Percentiles rank a stretch among this genome's conserved stretches.
phyloP scores from a whole-genome alignment of 495 filamentous ascomycete genomes.

The Articulospora tetracladia region DNA sequence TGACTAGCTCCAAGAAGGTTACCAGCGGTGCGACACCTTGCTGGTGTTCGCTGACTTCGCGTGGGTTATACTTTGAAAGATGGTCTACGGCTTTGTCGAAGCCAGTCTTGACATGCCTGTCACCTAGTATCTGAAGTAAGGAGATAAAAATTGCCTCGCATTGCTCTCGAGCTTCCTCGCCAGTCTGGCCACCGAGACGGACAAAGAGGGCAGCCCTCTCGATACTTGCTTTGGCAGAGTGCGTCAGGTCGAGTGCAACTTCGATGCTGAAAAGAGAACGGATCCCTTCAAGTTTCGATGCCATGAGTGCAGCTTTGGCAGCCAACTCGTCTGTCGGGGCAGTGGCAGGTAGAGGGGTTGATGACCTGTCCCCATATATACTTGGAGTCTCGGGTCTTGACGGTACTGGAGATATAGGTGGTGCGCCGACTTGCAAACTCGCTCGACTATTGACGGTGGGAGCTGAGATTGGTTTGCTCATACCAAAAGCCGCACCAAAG shows the following conservation, averaged over 20 bases:
- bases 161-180: conserved; percentile 81
- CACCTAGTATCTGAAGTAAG: conserved; percentile 77
- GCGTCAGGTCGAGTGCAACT: conserved; percentile 83
- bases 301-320: conserved; percentile 96
- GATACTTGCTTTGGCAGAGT: conserved; percentile 83
- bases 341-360: conserved; percentile 30
- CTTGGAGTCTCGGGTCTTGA: conserved; percentile 43
- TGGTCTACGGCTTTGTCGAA: conserved; percentile 92
- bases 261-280: conserved; percentile 94
- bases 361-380: conserved; percentile 14
- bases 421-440: conserved; percentile 23
- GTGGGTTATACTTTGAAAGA: conserved; percentile 85
- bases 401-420: conserved; percentile 29
- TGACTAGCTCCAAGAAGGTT: conserved; percentile 95
- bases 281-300: conserved; percentile 87
- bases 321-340: conserved; percentile 87
- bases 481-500: conserved; percentile 20
- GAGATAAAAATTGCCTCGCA: conserved; percentile 86
- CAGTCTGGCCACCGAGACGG: conserved; percentile 69
- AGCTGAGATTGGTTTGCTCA: conserved; percentile 3
- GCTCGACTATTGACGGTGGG: conserved; percentile 32
- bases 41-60: conserved; percentile 70
- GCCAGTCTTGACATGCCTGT: conserved; percentile 82
- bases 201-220: conserved; percentile 84
- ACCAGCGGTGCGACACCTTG: conserved; percentile 83